Percentiles rank a stretch among this genome's conserved stretches.
phyloP scores from a whole-genome alignment of 2,329 filamentous ascomycete species.

The Annulohypoxylon truncatum region DNA sequence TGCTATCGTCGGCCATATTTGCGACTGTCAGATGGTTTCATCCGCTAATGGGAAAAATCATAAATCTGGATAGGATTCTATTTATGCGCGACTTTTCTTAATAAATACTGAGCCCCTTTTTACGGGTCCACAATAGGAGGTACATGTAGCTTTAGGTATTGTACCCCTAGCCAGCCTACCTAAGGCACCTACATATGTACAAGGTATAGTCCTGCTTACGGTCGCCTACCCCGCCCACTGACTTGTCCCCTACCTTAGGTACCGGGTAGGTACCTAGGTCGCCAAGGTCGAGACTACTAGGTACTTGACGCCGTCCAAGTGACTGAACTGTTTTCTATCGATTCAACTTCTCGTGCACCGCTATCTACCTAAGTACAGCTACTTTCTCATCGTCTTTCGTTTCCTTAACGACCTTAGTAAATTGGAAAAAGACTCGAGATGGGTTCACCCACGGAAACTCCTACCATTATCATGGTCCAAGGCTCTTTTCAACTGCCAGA shows the following conservation, averaged over 20 bases:
- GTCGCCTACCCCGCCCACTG: background rate
- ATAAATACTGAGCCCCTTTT: too few relatives aligned
- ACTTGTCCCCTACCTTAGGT: background rate
- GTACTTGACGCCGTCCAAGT: background rate
- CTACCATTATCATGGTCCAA: slow-evolving; percentile 29
- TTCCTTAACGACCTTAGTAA: background rate
- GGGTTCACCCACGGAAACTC: background rate
- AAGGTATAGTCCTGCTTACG: too few relatives aligned
- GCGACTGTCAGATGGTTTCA: too few relatives aligned
- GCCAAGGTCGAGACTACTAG: background rate
- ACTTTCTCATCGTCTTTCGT: background rate
- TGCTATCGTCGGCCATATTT: too few relatives aligned
- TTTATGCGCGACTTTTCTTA: too few relatives aligned
- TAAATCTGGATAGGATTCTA: too few relatives aligned
- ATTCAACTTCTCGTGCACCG: background rate
- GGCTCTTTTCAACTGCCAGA: slow-evolving; percentile 39
- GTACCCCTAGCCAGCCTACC: too few relatives aligned
- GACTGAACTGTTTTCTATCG: background rate
- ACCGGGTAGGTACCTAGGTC: too few relatives aligned
- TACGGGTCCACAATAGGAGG: too few relatives aligned
- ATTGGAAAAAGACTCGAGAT: background rate
- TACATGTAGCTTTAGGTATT: too few relatives aligned
- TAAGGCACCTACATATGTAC: too few relatives aligned
- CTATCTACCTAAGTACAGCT: background rate
- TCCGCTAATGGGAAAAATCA: too few relatives aligned